Base-by-base conservation (phyloP, 176 grass and related monocot genomes). In the Oryza glumipatula region DNA sequence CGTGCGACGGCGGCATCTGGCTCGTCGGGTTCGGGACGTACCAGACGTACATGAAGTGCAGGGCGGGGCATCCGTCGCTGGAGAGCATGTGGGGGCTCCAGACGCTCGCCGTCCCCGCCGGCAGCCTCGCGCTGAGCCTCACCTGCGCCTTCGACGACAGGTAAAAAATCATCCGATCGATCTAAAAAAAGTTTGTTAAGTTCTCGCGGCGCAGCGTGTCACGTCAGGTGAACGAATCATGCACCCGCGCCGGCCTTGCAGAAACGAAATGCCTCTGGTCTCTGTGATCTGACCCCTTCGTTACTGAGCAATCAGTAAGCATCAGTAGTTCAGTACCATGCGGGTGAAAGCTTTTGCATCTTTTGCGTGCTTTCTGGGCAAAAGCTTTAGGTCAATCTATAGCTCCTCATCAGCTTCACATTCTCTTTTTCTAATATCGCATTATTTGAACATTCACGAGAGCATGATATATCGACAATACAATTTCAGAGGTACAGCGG, bases 11-110 rank as follows among this genome's bases (percentile, higher is more conserved):
- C 23, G 15, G 77, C 43, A 14, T 91, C 73, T 95, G 95, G 95
- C 85, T 98, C 3, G 71, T 95, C 68, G 93, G 93, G n/a, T 88
- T 92, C 74, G 91, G 85, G 47, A 98, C 89, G 36, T 88, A 91
- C 67, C 87, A 98, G 85, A 86, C 84, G 15, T 95, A 95, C 87
- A 92, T 74, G 68, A 93, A 60, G 87, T 95, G 93, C 81, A 84
- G 87, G 67, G 76, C 61, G 36, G 95, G 95, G 60, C 83, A 87
- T 73, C 92, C 90, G 70, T 97, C 95, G 28, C 74, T 98, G 82
- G 95, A 95, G 76, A 86, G 5, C 77, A 63, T 98, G 14, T 97
- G 95, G 95, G 93, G 77, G 16, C 84, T 98, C 24, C 93, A 95
- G 85, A 87, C 88, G 73, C 83, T 95, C 76, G 88, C 89, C 74